Percentiles rank a stretch among this genome's conserved stretches.
These are phyloP conservation scores for Gaeumannomyces sp. DNA, from an alignment of 2,329 filamentous ascomycete species.

Conservation along the genomic window DNA sequence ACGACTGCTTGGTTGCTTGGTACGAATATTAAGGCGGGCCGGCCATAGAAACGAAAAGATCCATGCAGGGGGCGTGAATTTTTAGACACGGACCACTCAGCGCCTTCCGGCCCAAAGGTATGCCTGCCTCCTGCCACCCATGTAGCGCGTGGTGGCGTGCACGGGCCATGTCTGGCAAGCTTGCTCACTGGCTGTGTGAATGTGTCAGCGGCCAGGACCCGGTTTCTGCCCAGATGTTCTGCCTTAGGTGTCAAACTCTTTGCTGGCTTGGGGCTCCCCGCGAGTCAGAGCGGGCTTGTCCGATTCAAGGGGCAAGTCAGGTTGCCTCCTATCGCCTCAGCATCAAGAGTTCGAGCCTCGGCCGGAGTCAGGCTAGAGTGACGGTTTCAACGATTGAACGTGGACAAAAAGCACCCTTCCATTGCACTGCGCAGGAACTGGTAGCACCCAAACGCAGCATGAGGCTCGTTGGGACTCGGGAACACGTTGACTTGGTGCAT, in stretches of 20 bases:
- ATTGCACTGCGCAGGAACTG: not conserved
- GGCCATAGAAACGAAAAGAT: slow-evolving; percentile 4
- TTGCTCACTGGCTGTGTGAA: not conserved
- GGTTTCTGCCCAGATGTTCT: not conserved
- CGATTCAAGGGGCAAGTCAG: not conserved
- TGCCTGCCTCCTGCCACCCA: not conserved
- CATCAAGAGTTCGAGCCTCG: not conserved
- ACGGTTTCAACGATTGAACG: not conserved
- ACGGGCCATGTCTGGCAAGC: not conserved
- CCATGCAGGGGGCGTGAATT: slow-evolving; percentile 2
- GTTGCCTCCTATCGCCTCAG: not conserved
- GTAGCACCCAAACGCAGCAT: not conserved
- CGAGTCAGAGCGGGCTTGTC: not conserved
- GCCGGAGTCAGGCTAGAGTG: too few relatives aligned
- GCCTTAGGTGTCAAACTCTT: not conserved
- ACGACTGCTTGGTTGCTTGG: slow-evolving; percentile 2
- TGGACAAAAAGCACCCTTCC: not conserved
- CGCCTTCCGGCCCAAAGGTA: not conserved
- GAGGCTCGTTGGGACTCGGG: not conserved
- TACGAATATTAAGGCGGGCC: not conserved
- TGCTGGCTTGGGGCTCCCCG: not conserved
- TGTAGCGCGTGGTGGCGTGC: not conserved
- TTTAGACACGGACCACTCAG: not conserved
- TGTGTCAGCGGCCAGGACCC: not conserved
- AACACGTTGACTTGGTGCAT: not conserved